Evolutionary conservation across 164 flowering plant genomes (phyloP), one percentile per base, ranked within the genome.

Genomic region (Pachysandra terminalis): DNA sequence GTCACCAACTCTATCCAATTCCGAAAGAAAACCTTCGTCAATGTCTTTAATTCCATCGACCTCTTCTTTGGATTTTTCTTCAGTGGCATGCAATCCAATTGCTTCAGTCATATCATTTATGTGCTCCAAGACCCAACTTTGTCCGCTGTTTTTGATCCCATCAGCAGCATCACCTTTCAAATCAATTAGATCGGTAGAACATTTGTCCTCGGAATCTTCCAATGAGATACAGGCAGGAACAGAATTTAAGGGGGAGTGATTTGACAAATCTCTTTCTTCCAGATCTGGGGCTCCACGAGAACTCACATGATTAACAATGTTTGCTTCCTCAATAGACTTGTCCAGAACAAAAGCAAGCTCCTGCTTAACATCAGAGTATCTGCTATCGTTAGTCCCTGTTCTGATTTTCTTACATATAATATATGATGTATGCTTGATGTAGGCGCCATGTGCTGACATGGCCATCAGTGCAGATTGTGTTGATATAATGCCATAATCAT

Each of bases 1-100:
- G 74, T 92, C 94, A 59, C 98, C 95, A 75, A 85, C 85, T 10
- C 79, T 72, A 63, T 90, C 92, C 74, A 90, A 71, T 72, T 87
- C 91, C 0, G 75, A 66, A 67, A 90, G 74, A 21, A 88, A 67
- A 16, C 53, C 84, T 78, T 88, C 95, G 72, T 85, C 90, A 59
- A 87, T 75, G 54, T 86, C 89, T 72, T 84, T 74, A 51, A 86
- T 82, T 63, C 69, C 87, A 61, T 78, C 77, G 9, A 49, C 68
- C 24, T 80, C 82, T 60, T 81, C 80, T 53, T 26, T 70, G 55
- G 57, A 59, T 37, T 59, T 63, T 66, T 70, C 73, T n/a, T 75
- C 72, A 16, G 66, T 57, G 53, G 41, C 48, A 37, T 25, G 78
- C 21, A 63, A 13, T 24, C 22, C 74, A 64, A 55, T 65, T 63